These are phyloP conservation scores for Nitzschia sp. DNA, from an alignment of 108 stramenopile species.

Conservation along the genomic window DNA sequence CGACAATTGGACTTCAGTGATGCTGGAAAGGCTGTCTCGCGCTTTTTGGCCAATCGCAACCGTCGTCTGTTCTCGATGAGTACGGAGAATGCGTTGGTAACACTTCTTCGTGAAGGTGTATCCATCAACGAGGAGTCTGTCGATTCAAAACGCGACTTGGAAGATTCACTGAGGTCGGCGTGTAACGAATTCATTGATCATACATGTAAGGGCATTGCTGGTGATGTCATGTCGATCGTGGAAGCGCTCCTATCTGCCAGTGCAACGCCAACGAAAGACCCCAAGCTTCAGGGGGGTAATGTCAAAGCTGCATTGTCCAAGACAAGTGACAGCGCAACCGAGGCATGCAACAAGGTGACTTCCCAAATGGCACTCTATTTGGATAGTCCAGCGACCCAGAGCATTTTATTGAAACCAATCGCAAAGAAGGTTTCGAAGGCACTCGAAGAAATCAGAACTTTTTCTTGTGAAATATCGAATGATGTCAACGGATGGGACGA, in stretches of 20 bases:
- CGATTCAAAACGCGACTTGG: slow-evolving; percentile 88
- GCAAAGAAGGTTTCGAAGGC: slow-evolving; percentile 67
- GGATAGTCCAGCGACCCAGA: slow-evolving; percentile 77
- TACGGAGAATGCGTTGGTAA: slow-evolving; percentile 84
- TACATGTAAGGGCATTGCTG: slow-evolving; percentile 57
- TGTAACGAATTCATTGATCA: slow-evolving; percentile 90
- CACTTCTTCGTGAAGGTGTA: slow-evolving; percentile 82
- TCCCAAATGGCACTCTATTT: slow-evolving; percentile 78
- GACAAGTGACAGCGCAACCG: slow-evolving; percentile 50
- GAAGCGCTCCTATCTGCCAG: slow-evolving; percentile 22
- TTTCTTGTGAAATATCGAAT: slow-evolving; percentile 42
- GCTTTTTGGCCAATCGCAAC: slow-evolving; percentile 85
- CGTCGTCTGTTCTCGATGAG: slow-evolving; percentile 86
- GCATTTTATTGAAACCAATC: slow-evolving; percentile 82
- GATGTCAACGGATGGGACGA: slow-evolving; percentile 64
- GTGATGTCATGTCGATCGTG: slow-evolving; percentile 56
- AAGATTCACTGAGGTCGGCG: slow-evolving; percentile 80
- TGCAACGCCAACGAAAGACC: slow-evolving; percentile 18
- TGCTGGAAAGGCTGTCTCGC: slow-evolving; percentile 82
- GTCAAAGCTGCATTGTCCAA: slow-evolving; percentile 49
- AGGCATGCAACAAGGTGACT: slow-evolving; percentile 44
- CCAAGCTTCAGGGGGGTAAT: slow-evolving; percentile 44
- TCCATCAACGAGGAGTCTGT: slow-evolving; percentile 82
- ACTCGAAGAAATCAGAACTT: slow-evolving; percentile 59
- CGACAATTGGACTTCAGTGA: slow-evolving; percentile 88